phyloP scores from a whole-genome alignment of 2,329 filamentous ascomycete genomes.

The Fusarium sulawesiense region DNA sequence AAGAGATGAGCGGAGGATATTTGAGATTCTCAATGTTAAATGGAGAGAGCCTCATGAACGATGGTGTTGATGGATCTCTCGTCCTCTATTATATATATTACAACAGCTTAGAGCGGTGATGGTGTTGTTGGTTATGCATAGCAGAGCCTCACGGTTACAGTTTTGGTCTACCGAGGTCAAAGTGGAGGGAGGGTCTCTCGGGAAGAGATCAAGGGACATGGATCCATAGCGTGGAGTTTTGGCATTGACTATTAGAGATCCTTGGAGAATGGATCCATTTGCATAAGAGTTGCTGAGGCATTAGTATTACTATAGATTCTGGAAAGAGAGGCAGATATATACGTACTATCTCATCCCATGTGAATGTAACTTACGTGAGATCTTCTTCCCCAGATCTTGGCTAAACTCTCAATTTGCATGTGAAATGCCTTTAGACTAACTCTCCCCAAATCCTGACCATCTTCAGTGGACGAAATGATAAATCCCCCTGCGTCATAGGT shows the following conservation, averaged over 20 bases:
- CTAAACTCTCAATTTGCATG: constrained; percentile 35
- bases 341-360: constrained; percentile 5
- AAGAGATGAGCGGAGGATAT: constrained; percentile 80
- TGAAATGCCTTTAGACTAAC: constrained; percentile 21
- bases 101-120: not conserved
- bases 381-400: constrained; percentile 38
- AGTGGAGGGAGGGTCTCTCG: constrained; percentile 31
- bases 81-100: not conserved
- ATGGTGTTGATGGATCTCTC: constrained; percentile 69
- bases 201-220: constrained; percentile 16
- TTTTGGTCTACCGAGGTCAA: constrained; percentile 37
- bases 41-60: constrained; percentile 83
- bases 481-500: constrained; percentile 36
- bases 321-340: not conserved
- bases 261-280: not conserved
- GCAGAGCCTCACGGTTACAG: constrained; percentile 24
- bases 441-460: constrained; percentile 12
- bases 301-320: not conserved
- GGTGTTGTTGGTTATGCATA: not conserved
- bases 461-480: constrained; percentile 12
- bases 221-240: constrained; percentile 27
- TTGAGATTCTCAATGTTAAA: constrained; percentile 82
- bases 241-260: constrained; percentile 10
- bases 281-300: constrained; percentile 1
- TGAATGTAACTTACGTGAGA: constrained; percentile 23